Evolutionary conservation across 768 basidiomycete genomes (phyloP).

Genomic region (Galerina sulciceps): DNA sequence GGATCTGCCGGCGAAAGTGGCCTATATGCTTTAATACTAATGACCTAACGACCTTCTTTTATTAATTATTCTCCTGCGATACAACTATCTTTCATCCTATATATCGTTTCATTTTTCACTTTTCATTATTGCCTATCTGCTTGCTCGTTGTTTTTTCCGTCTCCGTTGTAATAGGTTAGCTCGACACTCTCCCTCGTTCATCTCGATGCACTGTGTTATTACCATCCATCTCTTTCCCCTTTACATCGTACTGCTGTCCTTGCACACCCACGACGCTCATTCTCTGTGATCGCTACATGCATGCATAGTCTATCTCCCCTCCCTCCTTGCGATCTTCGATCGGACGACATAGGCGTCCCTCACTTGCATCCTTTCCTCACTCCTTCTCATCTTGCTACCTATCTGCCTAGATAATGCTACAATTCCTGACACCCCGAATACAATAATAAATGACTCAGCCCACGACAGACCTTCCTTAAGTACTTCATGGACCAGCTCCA

Average conservation of each 20-base stretch:
- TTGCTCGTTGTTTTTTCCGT: background rate
- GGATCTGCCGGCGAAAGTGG: background rate
- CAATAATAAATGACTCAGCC: too few species aligned
- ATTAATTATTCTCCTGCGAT: slow-evolving; percentile 5
- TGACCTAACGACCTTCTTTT: slow-evolving; percentile 14
- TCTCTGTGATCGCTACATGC: too few species aligned
- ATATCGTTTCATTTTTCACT: slow-evolving; percentile 10
- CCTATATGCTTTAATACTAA: slow-evolving; percentile 1
- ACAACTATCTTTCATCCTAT: slow-evolving; percentile 6
- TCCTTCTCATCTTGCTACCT: too few species aligned
- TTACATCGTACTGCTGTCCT: slow-evolving; percentile 21
- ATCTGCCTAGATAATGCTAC: too few species aligned
- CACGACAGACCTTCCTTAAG: too few species aligned
- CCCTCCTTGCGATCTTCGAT: too few species aligned
- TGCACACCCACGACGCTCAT: slow-evolving; percentile 15
- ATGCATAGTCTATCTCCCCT: too few species aligned
- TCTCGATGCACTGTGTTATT: slow-evolving; percentile 20
- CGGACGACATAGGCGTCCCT: too few species aligned
- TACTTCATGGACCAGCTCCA: too few species aligned
- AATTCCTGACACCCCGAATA: too few species aligned
- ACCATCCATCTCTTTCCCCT: slow-evolving; percentile 10
- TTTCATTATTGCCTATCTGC: slow-evolving; percentile 14
- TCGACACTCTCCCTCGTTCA: slow-evolving; percentile 5
- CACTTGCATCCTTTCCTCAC: too few species aligned
- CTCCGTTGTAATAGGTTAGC: slow-evolving; percentile 15